Evolutionary conservation across 1,284 basidiomycete genomes (phyloP).

Genomic region (Trametes polyzona): DNA sequence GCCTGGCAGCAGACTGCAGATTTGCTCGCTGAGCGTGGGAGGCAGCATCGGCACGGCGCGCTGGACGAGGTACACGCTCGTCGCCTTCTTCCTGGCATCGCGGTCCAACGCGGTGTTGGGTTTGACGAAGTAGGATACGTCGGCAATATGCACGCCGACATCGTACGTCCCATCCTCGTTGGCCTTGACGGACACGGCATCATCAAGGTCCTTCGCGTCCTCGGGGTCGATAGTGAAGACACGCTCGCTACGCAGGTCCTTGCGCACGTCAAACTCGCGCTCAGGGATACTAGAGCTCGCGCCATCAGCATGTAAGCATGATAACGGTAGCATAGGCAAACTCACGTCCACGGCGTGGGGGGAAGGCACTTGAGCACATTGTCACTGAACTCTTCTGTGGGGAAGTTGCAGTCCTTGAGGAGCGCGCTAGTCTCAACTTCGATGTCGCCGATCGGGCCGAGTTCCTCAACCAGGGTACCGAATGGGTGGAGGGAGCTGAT

Average conservation of each 20-base stretch:
- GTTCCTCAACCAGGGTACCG: slow-evolving; percentile 96
- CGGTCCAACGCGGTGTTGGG: slow-evolving; percentile 96
- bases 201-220: slow-evolving; percentile 91
- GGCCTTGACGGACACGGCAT: slow-evolving; percentile 87
- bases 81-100: slow-evolving; percentile 96
- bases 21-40: slow-evolving; percentile 85
- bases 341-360: slow-evolving; percentile 90
- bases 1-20: slow-evolving; percentile 90
- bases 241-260: slow-evolving; percentile 84
- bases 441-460: slow-evolving; percentile 97
- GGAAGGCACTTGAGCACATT: slow-evolving; percentile 96
- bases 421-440: slow-evolving; percentile 98
- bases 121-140: slow-evolving; percentile 96
- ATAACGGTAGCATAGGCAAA: slow-evolving; percentile 24
- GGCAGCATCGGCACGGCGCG: slow-evolving; percentile 97
- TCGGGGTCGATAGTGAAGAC: slow-evolving; percentile 95
- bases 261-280: slow-evolving; percentile 84
- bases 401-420: slow-evolving; percentile 98
- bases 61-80: slow-evolving; percentile 96
- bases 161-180: slow-evolving; percentile 93
- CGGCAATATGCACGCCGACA: slow-evolving; percentile 93
- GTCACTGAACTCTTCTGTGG: slow-evolving; percentile 90
- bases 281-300: slow-evolving; percentile 80
- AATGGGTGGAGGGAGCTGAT: slow-evolving; percentile 98
- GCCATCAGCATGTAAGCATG: slow-evolving; percentile 10